These are phyloP conservation scores for Fusarium palustre DNA, from an alignment of 2,329 filamentous ascomycete genomes.

Conservation along the genomic window DNA sequence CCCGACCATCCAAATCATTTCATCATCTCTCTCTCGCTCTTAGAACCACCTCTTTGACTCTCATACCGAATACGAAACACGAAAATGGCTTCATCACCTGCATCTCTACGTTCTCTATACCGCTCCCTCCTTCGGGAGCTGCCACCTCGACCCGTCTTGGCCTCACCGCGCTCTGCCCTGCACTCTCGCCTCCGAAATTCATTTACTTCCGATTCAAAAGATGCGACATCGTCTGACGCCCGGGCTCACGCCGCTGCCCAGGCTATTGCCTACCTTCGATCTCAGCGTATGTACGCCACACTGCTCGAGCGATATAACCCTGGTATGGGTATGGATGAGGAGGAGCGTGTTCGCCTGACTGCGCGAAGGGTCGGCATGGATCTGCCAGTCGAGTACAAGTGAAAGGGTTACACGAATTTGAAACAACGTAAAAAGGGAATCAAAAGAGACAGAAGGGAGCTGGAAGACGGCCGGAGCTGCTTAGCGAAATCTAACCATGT, in stretches of 20 bases:
- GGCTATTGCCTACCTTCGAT: slow-evolving; percentile 80
- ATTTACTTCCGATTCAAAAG: slow-evolving; percentile 63
- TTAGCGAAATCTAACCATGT: neutral
- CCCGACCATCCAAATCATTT: slow-evolving; percentile 10
- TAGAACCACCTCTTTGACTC: neutral
- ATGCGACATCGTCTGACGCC: slow-evolving; percentile 55
- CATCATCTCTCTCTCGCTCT: slow-evolving; percentile 4
- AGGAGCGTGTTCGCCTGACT: slow-evolving; percentile 85
- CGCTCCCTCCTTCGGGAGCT: slow-evolving; percentile 90
- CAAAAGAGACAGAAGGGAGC: neutral
- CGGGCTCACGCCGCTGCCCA: slow-evolving; percentile 70
- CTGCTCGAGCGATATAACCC: slow-evolving; percentile 94
- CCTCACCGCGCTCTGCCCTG: slow-evolving; percentile 67
- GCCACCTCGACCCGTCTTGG: slow-evolving; percentile 73
- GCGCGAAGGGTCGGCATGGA: slow-evolving; percentile 92
- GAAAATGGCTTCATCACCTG: slow-evolving; percentile 54
- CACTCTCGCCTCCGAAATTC: slow-evolving; percentile 50
- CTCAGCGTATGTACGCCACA: slow-evolving; percentile 86
- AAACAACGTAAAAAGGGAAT: neutral
- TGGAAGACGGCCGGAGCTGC: neutral
- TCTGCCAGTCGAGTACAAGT: slow-evolving; percentile 73
- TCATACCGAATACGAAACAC: neutral
- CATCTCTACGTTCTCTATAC: slow-evolving; percentile 81
- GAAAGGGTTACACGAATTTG: neutral
- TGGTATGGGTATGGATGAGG: slow-evolving; percentile 85